Evolutionary conservation across 306 rosid genomes (phyloP).

Genomic region (Gillenia trifoliata): DNA sequence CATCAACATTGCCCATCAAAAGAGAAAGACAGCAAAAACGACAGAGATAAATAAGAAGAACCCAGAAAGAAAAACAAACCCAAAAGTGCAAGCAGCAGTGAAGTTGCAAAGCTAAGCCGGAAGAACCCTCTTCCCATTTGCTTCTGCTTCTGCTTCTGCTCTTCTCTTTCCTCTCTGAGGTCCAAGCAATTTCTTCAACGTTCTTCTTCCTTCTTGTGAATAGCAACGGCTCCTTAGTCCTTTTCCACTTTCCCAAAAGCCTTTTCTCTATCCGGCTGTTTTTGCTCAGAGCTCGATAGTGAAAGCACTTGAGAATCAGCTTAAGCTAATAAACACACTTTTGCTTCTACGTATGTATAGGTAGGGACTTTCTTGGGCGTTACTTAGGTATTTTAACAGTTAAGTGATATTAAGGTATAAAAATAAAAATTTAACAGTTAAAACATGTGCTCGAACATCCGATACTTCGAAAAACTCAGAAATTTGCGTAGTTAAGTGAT

Average conservation of each 20-base stretch:
- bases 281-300: constrained; percentile 19
- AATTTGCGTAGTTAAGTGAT: too few species aligned
- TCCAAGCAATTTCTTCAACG: constrained; percentile 1
- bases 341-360: not conserved
- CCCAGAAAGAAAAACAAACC: constrained; percentile 49
- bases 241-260: constrained; percentile 7
- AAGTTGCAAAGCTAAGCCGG: constrained; percentile 36
- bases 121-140: constrained; percentile 44
- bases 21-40: not conserved
- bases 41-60: constrained; percentile 4
- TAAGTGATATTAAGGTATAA: too few species aligned
- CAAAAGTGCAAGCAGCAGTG: constrained; percentile 49
- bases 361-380: too few species aligned
- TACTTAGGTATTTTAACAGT: too few species aligned
- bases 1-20: not conserved
- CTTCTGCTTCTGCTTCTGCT: constrained; percentile 1
- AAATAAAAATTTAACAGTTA: too few species aligned
- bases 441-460: too few species aligned
- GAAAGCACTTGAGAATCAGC: not conserved
- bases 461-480: too few species aligned
- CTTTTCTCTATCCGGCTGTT: not conserved
- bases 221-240: constrained; percentile 46
- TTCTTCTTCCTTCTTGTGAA: not conserved
- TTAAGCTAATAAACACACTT: not conserved
- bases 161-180: constrained; percentile 14